phyloP scores from a whole-genome alignment of 306 rosid species.

The Albizia julibrissin region DNA sequence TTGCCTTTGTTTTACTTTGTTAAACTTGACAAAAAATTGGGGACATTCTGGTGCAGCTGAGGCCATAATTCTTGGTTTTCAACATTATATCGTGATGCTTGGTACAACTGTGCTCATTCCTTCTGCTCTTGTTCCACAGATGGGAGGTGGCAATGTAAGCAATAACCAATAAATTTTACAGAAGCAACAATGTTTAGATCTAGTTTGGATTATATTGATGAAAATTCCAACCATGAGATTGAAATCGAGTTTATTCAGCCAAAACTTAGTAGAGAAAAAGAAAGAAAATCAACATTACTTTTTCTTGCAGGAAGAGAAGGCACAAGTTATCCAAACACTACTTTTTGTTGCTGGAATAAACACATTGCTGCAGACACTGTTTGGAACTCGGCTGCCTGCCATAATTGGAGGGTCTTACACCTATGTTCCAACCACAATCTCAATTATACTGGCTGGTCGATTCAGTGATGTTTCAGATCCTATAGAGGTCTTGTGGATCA shows the following conservation, averaged over 20 bases:
- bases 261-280: neutral
- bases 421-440: slow-evolving; percentile 89
- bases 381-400: slow-evolving; percentile 88
- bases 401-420: slow-evolving; percentile 96
- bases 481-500: slow-evolving; percentile 55
- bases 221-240: neutral
- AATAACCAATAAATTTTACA: slow-evolving; percentile 2
- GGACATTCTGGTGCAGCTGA: slow-evolving; percentile 73
- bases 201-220: slow-evolving; percentile 15
- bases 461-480: slow-evolving; percentile 65
- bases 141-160: slow-evolving; percentile 99
- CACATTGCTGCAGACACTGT: slow-evolving; percentile 79
- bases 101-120: slow-evolving; percentile 98
- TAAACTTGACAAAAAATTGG: slow-evolving; percentile 26
- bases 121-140: slow-evolving; percentile 94
- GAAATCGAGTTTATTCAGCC: slow-evolving; percentile 12
- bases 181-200: neutral
- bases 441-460: slow-evolving; percentile 90
- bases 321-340: slow-evolving; percentile 84
- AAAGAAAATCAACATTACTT: neutral
- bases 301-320: slow-evolving; percentile 77
- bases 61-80: slow-evolving; percentile 98
- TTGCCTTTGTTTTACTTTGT: neutral
- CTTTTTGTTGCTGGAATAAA: slow-evolving; percentile 97
- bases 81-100: slow-evolving; percentile 97